Base-by-base conservation (phyloP, 768 basidiomycete species). In the Porphyrellus cyaneotinctus region DNA sequence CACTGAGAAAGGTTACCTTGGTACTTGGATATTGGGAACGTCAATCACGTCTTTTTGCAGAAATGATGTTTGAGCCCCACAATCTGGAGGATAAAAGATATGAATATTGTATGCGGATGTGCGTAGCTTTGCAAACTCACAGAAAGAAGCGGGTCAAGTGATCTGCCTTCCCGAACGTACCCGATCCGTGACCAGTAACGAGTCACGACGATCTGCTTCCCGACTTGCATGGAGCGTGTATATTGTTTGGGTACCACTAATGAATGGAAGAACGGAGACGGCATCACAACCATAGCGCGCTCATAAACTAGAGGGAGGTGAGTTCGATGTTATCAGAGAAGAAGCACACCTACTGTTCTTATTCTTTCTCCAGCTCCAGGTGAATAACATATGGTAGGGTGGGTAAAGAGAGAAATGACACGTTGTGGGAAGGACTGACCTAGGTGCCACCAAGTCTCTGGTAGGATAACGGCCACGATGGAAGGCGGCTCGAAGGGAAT, bases 351-450 rank as follows among this genome's bases (percentile, higher is more conserved):
- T 38, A 53, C 62, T 26, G 22, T 62, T 64, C 26, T 30, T 64
- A 7, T 42, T 52, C 39, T 58, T 58, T 50, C 60, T 62, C 64
- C 60, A 65, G 31, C 54, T 52, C 63, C 64, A 67, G 22, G 58
- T 41, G 33, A 65, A 65, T 3, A 47, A 17, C 4, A 47, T 6
- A 12, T 8, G 22, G 22, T 15, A n/a, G 17, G 28, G 33, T 41
- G 44, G 22, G 28, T 36, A 17, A 54, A 28, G 23, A 13, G 4
- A 28, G 31, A 35, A 22, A 48, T 6, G 9, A 22, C 22, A 37
- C 5, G 22, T 12, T 28, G 32, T 24, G 32, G 15, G 39, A 54
- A 28, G 5, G 13, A 46, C 51, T 22, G 30, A 60, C 61, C 30
- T 26, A 57, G 57, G 31, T 67, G 62, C 64, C 60, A 62, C 52